Base-by-base conservation (phyloP, 1,139 yeast genomes). In the Kluyveromyces sp. region DNA sequence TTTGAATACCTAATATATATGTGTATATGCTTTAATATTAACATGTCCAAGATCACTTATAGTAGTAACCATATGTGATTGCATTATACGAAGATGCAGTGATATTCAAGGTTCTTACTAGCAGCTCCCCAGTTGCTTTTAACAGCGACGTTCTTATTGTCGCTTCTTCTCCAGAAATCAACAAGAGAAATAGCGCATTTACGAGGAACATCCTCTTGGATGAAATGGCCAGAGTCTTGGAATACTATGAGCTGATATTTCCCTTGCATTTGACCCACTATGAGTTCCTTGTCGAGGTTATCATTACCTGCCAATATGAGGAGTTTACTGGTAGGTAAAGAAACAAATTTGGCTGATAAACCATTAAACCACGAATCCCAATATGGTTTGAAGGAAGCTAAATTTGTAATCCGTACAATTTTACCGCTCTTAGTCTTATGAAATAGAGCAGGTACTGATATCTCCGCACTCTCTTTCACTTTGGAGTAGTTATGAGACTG, bases 251-350 rank as follows among this genome's bases (percentile, higher is more conserved):
- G 72, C 64, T 92, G 98, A 63, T 84, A 92, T 60, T 86, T 88
- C 0, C 95, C 94, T 66, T 90, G 97, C 98, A 92, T 92, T 66
- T 94, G 98, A 0, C 97, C 98, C 48, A 92, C 82, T 63, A 89
- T 88, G 38, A 92, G 69, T 40, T 77, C 77, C 52, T 83, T 88
- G 65, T 94, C 98, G 30, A 94, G 70, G 7, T 87, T 79, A 58
- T 92, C 97, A 48, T 90, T 86, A 3, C 96, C 95, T 0, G 97
- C 95, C n/a, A 92, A 67, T 1, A 92, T 73, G 41, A 92, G 71
- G 46, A 92, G 58, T 57, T 88, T 83, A 1, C 92, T 81, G 0
- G 84, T 74, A 1, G 75, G 72, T 2, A 75, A 66, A 4, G 59
- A 45, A 4, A 79, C 73, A 59, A 92, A 92, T 41, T 74, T 72